Conservation (phyloP, 1,284 basidiomycete species). For the Tremellales sp. region DNA sequence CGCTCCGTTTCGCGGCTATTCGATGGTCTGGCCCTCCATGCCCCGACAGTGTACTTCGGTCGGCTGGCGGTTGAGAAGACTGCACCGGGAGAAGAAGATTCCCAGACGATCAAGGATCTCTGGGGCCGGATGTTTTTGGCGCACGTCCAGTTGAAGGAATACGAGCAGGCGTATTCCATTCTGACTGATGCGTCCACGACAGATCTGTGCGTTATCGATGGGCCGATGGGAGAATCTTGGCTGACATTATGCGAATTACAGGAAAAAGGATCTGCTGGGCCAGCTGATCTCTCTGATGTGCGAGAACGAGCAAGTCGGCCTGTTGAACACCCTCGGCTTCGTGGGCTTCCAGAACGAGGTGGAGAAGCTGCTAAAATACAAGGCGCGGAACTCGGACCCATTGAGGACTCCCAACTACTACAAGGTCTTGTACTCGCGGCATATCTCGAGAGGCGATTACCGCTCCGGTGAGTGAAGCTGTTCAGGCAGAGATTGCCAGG, state of each 20-base stretch:
- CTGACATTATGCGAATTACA: slow-evolving; percentile 41
- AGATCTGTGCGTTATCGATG: slow-evolving; percentile 60
- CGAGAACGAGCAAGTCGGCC: slow-evolving; percentile 75
- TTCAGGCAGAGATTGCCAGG: not conserved
- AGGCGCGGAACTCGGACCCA: slow-evolving; percentile 90
- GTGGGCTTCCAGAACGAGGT: slow-evolving; percentile 80
- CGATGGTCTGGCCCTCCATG: slow-evolving; percentile 57
- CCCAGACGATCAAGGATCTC: slow-evolving; percentile 55
- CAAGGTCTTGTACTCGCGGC: slow-evolving; percentile 92
- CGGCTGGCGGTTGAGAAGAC: slow-evolving; percentile 63
- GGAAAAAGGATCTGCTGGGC: slow-evolving; percentile 72
- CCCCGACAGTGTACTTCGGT: slow-evolving; percentile 68
- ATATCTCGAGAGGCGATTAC: slow-evolving; percentile 78
- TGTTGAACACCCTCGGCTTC: slow-evolving; percentile 80
- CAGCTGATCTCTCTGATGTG: slow-evolving; percentile 89
- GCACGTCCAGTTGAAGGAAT: slow-evolving; percentile 65
- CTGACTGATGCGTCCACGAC: slow-evolving; percentile 69
- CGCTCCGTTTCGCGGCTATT: slow-evolving; percentile 70
- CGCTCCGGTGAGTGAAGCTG: slow-evolving; percentile 64
- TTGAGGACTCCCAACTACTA: slow-evolving; percentile 82
- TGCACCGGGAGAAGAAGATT: slow-evolving; percentile 39
- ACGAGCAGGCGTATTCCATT: slow-evolving; percentile 78
- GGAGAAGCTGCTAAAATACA: slow-evolving; percentile 84
- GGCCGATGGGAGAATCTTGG: not conserved
- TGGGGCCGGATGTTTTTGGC: slow-evolving; percentile 78